These are phyloP conservation scores for Wickerhamomyces tratensis DNA, from an alignment of 805 yeast genomes.

Conservation along the genomic window DNA sequence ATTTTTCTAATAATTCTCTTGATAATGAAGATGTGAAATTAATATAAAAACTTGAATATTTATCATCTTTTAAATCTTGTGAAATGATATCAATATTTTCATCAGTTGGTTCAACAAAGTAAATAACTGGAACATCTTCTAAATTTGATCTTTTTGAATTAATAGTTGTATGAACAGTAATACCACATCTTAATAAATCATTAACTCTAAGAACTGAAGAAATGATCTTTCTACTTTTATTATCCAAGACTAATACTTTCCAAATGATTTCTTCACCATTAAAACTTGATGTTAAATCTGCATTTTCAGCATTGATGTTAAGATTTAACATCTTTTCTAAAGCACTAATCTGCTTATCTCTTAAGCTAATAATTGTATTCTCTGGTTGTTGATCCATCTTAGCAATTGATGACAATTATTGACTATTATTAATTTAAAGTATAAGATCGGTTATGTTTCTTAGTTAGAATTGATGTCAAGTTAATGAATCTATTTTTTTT, in stretches of 20 bases:
- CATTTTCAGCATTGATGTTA: slow-evolving; percentile 47
- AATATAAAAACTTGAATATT: slow-evolving; percentile 71
- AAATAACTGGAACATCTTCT: slow-evolving; percentile 91
- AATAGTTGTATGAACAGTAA: slow-evolving; percentile 80
- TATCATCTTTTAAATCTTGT: slow-evolving; percentile 62
- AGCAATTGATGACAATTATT: too few species aligned
- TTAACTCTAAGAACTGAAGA: slow-evolving; percentile 90
- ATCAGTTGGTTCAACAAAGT: slow-evolving; percentile 80
- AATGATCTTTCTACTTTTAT: slow-evolving; percentile 71
- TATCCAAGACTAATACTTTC: slow-evolving; percentile 85
- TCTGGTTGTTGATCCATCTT: neutral
- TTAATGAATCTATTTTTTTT: too few species aligned
- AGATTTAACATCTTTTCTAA: slow-evolving; percentile 81
- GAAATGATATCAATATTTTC: slow-evolving; percentile 65
- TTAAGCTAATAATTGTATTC: neutral
- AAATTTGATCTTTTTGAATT: slow-evolving; percentile 67
- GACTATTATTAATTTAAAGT: too few species aligned
- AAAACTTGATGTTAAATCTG: slow-evolving; percentile 44
- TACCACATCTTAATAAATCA: slow-evolving; percentile 82
- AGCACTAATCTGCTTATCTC: slow-evolving; percentile 20
- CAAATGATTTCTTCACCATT: slow-evolving; percentile 66
- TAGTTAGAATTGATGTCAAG: too few species aligned
- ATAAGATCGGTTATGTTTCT: too few species aligned
- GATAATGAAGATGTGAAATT: slow-evolving; percentile 79
- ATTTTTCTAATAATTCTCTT: slow-evolving; percentile 75